phyloP scores from a whole-genome alignment of 2,329 filamentous ascomycete genomes.

The Ceratocystis cubensis region DNA sequence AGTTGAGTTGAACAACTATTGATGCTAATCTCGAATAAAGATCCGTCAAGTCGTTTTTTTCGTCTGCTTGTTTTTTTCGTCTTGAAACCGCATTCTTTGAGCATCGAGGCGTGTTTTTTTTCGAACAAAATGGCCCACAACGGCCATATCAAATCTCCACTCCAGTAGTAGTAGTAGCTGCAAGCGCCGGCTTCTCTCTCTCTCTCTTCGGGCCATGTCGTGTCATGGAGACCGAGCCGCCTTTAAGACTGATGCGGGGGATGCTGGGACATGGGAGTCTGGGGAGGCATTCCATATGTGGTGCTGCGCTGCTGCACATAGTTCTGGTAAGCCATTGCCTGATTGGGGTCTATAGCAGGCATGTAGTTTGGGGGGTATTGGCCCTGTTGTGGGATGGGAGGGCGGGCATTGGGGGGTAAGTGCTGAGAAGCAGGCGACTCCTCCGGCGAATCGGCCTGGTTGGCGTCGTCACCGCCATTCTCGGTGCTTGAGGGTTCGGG shows the following conservation, averaged over 20 bases:
- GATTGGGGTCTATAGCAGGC: slow-evolving; percentile 52
- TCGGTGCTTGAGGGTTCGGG: slow-evolving; percentile 76
- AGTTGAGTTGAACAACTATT: neutral
- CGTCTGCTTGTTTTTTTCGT: neutral
- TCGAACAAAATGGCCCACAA: neutral
- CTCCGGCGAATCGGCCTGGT: slow-evolving; percentile 80
- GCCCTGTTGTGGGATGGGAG: slow-evolving; percentile 33
- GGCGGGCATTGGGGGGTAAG: slow-evolving; percentile 43
- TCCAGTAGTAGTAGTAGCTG: neutral
- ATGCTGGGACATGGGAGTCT: slow-evolving; percentile 68
- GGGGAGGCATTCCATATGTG: slow-evolving; percentile 67
- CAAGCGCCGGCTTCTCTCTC: neutral
- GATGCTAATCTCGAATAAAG: neutral
- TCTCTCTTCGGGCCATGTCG: too few relatives aligned
- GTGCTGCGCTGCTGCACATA: slow-evolving; percentile 62
- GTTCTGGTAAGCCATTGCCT: slow-evolving; percentile 59
- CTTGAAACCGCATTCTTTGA: neutral
- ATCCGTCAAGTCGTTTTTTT: neutral
- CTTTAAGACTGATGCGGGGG: slow-evolving; percentile 64
- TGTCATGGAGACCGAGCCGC: neutral
- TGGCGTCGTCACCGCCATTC: slow-evolving; percentile 57
- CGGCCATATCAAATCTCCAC: neutral
- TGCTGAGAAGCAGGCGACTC: slow-evolving; percentile 61
- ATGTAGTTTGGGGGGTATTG: slow-evolving; percentile 52
- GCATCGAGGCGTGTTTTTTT: neutral